Conservation (phyloP, 192 early-diverging fungal species). For the Funneliformis geosporum region DNA sequence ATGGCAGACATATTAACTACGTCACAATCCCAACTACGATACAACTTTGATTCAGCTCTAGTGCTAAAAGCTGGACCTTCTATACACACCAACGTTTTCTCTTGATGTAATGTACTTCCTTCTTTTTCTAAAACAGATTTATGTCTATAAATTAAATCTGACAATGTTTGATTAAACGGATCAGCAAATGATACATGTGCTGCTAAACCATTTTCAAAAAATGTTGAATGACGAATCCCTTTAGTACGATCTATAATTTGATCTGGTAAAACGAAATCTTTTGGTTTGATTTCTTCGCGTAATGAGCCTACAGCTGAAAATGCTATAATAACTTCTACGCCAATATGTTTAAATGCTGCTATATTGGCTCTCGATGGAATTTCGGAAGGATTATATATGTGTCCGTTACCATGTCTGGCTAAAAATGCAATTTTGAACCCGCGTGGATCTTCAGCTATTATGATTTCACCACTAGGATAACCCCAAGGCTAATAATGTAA, state of each 20-base stretch:
- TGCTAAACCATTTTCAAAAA: conserved; percentile 89
- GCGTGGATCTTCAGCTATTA: conserved; percentile 67
- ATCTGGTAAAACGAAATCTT: conserved; percentile 92
- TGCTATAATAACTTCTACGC: conserved; percentile 89
- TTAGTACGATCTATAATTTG: conserved; percentile 99
- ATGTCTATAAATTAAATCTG: conserved; percentile 69
- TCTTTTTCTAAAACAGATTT: conserved; percentile 32
- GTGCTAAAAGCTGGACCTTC: conserved; percentile 99
- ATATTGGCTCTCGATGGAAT: conserved; percentile 97
- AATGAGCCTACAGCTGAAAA: conserved; percentile 97
- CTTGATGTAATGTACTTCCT: conserved; percentile 62
- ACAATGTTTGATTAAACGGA: conserved; percentile 81
- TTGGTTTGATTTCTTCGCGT: conserved; percentile 87
- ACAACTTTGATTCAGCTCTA: conserved; percentile 94
- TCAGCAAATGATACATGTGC: conserved; percentile 94
- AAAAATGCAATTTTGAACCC: conserved; percentile 93
- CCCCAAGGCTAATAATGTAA: conserved; percentile 85
- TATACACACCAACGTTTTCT: conserved; percentile 94
- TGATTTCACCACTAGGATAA: conserved; percentile 83
- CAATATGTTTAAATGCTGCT: conserved; percentile 93
- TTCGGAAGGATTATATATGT: conserved; percentile 83
- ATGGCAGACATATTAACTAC: conserved; percentile 98
- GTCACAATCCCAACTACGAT: conserved; percentile 89
- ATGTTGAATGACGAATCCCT: conserved; percentile 90
- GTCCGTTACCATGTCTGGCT: conserved; percentile 91